Evolutionary conservation across 1,284 basidiomycete species (phyloP).

Genomic region (Psilocybe mexicana): DNA sequence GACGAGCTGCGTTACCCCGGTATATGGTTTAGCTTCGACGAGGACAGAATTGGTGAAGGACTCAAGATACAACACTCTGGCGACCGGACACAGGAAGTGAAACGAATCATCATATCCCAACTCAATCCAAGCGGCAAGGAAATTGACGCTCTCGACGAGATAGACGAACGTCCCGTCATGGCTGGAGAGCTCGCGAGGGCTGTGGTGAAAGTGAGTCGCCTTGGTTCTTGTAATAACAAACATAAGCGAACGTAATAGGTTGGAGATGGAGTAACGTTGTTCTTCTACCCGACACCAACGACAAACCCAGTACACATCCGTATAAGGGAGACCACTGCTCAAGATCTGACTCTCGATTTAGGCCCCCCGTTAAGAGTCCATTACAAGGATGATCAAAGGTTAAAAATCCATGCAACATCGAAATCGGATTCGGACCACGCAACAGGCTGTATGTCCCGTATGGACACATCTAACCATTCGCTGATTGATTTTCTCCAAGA

Average conservation of each 20-base stretch:
- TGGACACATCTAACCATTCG: neutral
- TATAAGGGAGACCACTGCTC: constrained; percentile 81
- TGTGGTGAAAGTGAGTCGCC: constrained; percentile 57
- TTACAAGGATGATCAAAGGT: constrained; percentile 86
- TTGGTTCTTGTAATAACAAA: neutral
- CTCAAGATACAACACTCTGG: constrained; percentile 49
- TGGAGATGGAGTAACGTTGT: constrained; percentile 68
- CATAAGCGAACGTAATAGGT: constrained; percentile 45
- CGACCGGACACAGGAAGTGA: constrained; percentile 73
- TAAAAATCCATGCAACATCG: constrained; percentile 70
- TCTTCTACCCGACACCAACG: constrained; percentile 59
- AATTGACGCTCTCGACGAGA: constrained; percentile 68
- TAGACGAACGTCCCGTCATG: constrained; percentile 64
- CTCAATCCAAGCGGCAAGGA: constrained; percentile 56
- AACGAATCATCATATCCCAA: constrained; percentile 71
- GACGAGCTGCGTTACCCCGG: constrained; percentile 81
- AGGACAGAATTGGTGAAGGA: constrained; percentile 57
- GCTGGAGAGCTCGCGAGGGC: constrained; percentile 67
- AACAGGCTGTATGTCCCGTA: constrained; percentile 41
- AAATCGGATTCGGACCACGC: constrained; percentile 42
- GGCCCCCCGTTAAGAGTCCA: constrained; percentile 78
- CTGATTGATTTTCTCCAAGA: constrained; percentile 42
- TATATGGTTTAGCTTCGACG: constrained; percentile 78
- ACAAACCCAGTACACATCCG: constrained; percentile 57
- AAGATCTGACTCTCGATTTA: constrained; percentile 77